Base-by-base conservation (phyloP, 1,139 yeast species). In the Starmera stellimalicola region DNA sequence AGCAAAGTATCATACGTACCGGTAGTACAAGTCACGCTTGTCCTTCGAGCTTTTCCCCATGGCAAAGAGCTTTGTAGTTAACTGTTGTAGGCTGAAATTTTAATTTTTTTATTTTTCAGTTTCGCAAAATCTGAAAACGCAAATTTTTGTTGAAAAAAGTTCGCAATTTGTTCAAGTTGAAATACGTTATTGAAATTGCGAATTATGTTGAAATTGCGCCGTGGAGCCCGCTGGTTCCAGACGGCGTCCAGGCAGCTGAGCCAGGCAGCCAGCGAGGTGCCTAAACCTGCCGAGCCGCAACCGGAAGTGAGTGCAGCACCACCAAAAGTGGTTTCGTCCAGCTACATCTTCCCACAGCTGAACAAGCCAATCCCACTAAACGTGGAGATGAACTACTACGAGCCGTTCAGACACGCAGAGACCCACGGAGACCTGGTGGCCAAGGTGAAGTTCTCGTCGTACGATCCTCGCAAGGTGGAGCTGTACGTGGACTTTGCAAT, bases 11-110 rank as follows among this genome's bases (percentile, higher is more conserved):
- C 8, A 20, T 2, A 36, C 50, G n/a, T 32, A 51, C 57, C 58
- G 46, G 42, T 68, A 68, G 60, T 91, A 91, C 39, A 88, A 62
- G 58, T 91, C 98, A 54, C 97, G 69, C 56, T 91, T 91, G 57
- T 91, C 98, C 54, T 91, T 91, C 60, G 94, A 83, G 47, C 93
- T 79, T 55, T 88, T 87, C 33, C 98, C 97, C 97, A 91, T 88
- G 6, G n/a, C n/a, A n/a, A n/a, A n/a, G n/a, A n/a, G n/a, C n/a
- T n/a, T n/a, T n/a, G n/a, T n/a, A n/a, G n/a, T n/a, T n/a, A n/a
- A n/a, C n/a, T n/a, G 17, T 31, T 22, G 32, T 10, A 18, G 18
- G 24, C 30, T 16, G 17, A 20, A 7, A 20, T 20, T n/a, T 20
- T 20, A 20, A n/a, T 20, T 20, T 20, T 20, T n/a, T 10, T 10